Percentiles rank a stretch among this genome's conserved stretches.
These are phyloP conservation scores for Hibiscus syriacus DNA, from an alignment of 345 rosid genomes.

Conservation along the genomic window DNA sequence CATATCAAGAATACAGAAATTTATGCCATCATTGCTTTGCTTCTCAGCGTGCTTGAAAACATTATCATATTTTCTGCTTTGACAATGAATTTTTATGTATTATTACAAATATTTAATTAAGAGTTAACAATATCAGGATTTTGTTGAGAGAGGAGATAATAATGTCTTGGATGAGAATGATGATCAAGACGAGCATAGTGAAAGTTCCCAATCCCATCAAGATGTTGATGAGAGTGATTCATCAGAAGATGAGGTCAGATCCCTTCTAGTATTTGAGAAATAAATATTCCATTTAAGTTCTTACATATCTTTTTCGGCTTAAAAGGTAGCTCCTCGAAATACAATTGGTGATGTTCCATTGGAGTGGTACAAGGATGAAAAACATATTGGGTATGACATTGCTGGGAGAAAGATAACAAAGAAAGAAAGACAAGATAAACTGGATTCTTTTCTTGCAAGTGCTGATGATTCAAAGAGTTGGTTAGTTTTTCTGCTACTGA, in stretches of 20 bases:
- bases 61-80: neutral
- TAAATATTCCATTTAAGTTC: neutral
- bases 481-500: slow-evolving; percentile 28
- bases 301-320: no score
- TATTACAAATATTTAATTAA: neutral
- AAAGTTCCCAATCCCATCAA: slow-evolving; percentile 31
- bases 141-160: no score
- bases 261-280: neutral
- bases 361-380: slow-evolving; percentile 78
- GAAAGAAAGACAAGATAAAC: slow-evolving; percentile 71
- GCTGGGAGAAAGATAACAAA: slow-evolving; percentile 74
- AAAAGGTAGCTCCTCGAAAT: slow-evolving; percentile 67
- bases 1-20: neutral
- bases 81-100: neutral
- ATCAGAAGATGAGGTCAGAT: slow-evolving; percentile 78
- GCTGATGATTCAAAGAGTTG: slow-evolving; percentile 76
- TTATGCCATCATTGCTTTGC: neutral
- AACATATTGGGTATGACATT: no score
- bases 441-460: slow-evolving; percentile 76
- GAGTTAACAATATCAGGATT: slow-evolving; percentile 11
- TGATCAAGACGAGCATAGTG: slow-evolving; percentile 30
- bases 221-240: slow-evolving; percentile 85
- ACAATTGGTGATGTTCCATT: slow-evolving; percentile 90
- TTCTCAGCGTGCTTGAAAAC: neutral
- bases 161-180: slow-evolving; percentile 25